Evolutionary conservation across 352 stramenopile genomes (phyloP).

Genomic region (Pythium pectinolyticum): DNA sequence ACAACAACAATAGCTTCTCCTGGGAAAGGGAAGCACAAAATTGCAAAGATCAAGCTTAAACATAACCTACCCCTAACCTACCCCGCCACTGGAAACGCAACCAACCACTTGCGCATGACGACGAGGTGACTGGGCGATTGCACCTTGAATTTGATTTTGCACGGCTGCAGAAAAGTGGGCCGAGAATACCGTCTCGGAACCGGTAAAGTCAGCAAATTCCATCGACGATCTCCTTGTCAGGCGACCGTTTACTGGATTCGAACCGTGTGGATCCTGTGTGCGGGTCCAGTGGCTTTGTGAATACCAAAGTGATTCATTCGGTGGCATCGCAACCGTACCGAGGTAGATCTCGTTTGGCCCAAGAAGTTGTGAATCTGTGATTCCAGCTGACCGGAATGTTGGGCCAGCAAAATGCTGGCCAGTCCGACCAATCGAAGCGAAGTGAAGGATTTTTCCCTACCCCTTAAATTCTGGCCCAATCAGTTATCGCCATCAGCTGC

Average conservation of each 20-base stretch:
- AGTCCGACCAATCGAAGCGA: conserved; percentile 10
- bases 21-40: background rate
- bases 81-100: conserved; percentile 18
- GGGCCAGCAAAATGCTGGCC: background rate
- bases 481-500: background rate
- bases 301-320: too few relatives aligned
- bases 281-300: too few relatives aligned
- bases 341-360: too few relatives aligned
- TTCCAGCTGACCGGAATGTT: too few relatives aligned
- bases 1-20: conserved; percentile 13
- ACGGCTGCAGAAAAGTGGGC: too few relatives aligned
- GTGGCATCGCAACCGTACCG: too few relatives aligned
- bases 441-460: background rate
- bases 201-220: background rate
- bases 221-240: background rate
- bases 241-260: background rate
- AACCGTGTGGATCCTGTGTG: too few relatives aligned
- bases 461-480: background rate
- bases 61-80: conserved; percentile 27
- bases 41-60: conserved; percentile 13
- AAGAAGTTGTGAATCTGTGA: too few relatives aligned
- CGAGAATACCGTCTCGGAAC: background rate
- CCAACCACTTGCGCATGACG: conserved; percentile 23
- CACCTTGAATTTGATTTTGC: too few relatives aligned
- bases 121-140: background rate